Evolutionary conservation across 2,329 filamentous ascomycete genomes (phyloP), one percentile per base, ranked within the genome.

Genomic region (Colletotrichum theobromicola): DNA sequence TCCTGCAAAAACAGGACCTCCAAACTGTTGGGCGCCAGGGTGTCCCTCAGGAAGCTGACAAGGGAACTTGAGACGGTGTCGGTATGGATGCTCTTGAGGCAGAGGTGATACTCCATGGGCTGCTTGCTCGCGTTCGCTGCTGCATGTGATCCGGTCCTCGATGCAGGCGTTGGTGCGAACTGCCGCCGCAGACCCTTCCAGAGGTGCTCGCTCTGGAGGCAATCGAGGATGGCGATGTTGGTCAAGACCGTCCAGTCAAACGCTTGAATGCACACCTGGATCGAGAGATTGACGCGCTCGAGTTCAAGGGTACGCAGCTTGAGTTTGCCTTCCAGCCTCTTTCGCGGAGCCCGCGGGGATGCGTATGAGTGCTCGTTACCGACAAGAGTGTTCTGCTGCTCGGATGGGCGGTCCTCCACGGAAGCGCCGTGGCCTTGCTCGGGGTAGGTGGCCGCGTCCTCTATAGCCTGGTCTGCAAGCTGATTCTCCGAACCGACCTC

Each of bases 1-100:
- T 96, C 93, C 82, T 96, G 94, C 63, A 97, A 83, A 80, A 95
- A 95, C 12, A 97, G 87, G 10, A 92, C 92, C 82, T 97, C 93
- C n/a, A 97, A 86, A 32, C 91, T 93, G 81, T 97, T 94, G 1
- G 94, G 94, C 24, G 92, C 93, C 46, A 97, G 87, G 0, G 94
- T 93, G 75, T 96, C 93, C 78, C 93, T 94, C 76, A 97, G 87
- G 80, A 97, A 96, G 2, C 88, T 87, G 68, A 97, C 91, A 18
- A 97, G 85, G 28, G 92, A 87, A 9, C 90, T 86, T 1, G 94
- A 94, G 3, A 94, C 92, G 15, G 88, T 88, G 82, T 97, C 94
- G 2, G 93, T 95, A 79, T 96, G 93, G 16, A 97, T 89, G 76
- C 93, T 90, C 83, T 93, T 95, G 66, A 97, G 84, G 7, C 90